These are phyloP conservation scores for Rutidosis leptorrhynchoides DNA, from an alignment of 129 eudicot genomes.

Conservation along the genomic window DNA sequence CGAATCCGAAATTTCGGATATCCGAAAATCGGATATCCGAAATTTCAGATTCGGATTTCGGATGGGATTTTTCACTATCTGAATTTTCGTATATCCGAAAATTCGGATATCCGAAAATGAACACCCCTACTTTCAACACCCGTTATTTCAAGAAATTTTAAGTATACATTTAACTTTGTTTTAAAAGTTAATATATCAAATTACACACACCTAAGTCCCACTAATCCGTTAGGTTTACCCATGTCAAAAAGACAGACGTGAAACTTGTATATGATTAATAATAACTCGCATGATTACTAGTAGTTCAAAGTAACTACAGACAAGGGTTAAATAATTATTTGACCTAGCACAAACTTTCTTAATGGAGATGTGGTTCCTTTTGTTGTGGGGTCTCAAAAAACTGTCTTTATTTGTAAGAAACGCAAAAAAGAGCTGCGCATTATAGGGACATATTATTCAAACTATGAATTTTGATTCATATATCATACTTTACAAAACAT, in stretches of 20 bases:
- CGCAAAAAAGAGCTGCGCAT: slow-evolving; percentile 2
- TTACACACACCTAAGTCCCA: not conserved
- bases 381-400: slow-evolving; percentile 4
- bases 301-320: not conserved
- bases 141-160: too few relatives aligned
- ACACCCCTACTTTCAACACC: too few relatives aligned
- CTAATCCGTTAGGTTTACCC: not conserved
- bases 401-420: not conserved
- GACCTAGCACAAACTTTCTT: slow-evolving; percentile 24
- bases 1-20: too few relatives aligned
- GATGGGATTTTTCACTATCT: too few relatives aligned
- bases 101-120: too few relatives aligned
- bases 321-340: not conserved
- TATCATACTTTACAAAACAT: slow-evolving; percentile 27
- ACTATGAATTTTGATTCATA: slow-evolving; percentile 7
- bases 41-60: too few relatives aligned
- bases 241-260: not conserved
- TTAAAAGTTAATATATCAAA: too few relatives aligned
- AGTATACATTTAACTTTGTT: too few relatives aligned
- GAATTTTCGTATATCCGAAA: too few relatives aligned
- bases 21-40: too few relatives aligned
- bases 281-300: not conserved
- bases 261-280: not conserved
- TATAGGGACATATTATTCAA: slow-evolving; percentile 22
- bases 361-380: slow-evolving; percentile 3